phyloP scores from a whole-genome alignment of 495 filamentous ascomycete genomes.

The Trichodelitschia bisporula region DNA sequence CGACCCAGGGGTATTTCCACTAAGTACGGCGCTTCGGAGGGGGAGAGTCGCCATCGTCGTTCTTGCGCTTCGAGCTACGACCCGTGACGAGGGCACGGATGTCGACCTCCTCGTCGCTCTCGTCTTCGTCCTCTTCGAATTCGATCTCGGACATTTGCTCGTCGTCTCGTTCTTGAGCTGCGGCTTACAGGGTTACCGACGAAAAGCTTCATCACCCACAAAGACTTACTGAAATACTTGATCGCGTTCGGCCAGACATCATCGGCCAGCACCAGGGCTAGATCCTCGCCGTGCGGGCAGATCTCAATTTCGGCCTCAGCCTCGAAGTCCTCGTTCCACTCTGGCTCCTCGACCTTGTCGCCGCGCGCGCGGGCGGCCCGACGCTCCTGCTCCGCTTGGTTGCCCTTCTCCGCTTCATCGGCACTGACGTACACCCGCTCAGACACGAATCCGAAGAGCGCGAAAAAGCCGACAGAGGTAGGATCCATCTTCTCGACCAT shows the following conservation, averaged over 20 bases:
- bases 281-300: conserved; percentile 54
- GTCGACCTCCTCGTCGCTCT: conserved; percentile 20
- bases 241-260: conserved; percentile 72
- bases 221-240: conserved; percentile 64
- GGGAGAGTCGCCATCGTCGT: conserved; percentile 1
- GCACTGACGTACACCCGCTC: conserved; percentile 35
- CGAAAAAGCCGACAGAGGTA: conserved; percentile 53
- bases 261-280: conserved; percentile 58
- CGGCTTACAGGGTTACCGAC: conserved; percentile 16
- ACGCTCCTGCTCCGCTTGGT: conserved; percentile 30
- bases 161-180: conserved; percentile 34
- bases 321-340: conserved; percentile 27
- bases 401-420: conserved; percentile 37
- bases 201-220: background rate
- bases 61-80: conserved; percentile 1
- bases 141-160: conserved; percentile 22
- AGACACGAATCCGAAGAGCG: conserved; percentile 51
- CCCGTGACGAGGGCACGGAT: conserved; percentile 6
- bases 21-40: background rate
- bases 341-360: conserved; percentile 28
- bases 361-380: conserved; percentile 28
- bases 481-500: conserved; percentile 32
- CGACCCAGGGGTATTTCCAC: too few species aligned
- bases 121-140: conserved; percentile 20
- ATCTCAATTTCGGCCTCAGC: conserved; percentile 41